Conservation (phyloP, 1,284 basidiomycete species). For the Malassezia brasiliensis region DNA sequence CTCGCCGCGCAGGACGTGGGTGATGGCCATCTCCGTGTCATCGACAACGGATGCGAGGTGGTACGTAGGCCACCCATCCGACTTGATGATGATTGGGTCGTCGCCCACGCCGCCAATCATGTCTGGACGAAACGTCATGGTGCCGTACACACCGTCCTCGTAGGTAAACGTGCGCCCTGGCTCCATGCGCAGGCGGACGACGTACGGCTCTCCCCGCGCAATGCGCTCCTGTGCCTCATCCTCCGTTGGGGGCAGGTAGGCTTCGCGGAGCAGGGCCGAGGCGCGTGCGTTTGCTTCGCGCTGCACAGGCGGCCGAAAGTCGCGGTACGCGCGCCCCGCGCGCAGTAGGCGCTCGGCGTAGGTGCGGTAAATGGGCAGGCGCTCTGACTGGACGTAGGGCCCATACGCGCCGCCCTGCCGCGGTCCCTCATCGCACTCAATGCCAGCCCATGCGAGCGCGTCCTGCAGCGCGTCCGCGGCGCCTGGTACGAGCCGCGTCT, state of each 20-base stretch:
- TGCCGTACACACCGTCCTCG: slow-evolving; percentile 66
- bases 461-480: slow-evolving; percentile 69
- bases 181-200: slow-evolving; percentile 73
- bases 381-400: slow-evolving; percentile 61
- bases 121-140: slow-evolving; percentile 56
- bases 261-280: slow-evolving; percentile 73
- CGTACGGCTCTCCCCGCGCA: slow-evolving; percentile 63
- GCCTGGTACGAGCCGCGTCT: slow-evolving; percentile 58
- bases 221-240: slow-evolving; percentile 71
- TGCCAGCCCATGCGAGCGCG: slow-evolving; percentile 79
- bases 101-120: slow-evolving; percentile 51
- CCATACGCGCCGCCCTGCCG: slow-evolving; percentile 45
- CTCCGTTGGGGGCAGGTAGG: slow-evolving; percentile 62
- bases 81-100: slow-evolving; percentile 85
- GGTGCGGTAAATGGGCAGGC: slow-evolving; percentile 68
- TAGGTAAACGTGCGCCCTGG: slow-evolving; percentile 20
- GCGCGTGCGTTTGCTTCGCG: slow-evolving; percentile 54
- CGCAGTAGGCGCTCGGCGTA: slow-evolving; percentile 67
- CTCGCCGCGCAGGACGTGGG: slow-evolving; percentile 88
- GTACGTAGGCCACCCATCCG: slow-evolving; percentile 87
- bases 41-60: slow-evolving; percentile 93
- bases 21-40: slow-evolving; percentile 89
- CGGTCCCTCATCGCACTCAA: slow-evolving; percentile 80
- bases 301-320: slow-evolving; percentile 61
- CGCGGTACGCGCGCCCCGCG: slow-evolving; percentile 82